Conservation (phyloP, 2,329 filamentous ascomycete species). For the Hypomyces rosellus region DNA sequence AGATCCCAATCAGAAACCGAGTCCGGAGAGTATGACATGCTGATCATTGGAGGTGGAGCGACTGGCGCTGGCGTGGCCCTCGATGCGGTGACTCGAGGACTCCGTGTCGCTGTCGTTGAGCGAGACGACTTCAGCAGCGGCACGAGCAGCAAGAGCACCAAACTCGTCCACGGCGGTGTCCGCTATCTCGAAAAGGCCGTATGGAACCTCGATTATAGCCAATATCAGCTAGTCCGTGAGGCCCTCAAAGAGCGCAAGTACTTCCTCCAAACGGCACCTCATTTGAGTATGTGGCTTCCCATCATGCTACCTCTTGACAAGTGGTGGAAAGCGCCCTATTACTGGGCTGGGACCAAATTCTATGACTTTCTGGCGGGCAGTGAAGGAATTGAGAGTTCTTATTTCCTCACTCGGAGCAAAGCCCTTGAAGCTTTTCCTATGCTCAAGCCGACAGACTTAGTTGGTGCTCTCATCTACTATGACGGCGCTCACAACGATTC, state of each 20-base stretch:
- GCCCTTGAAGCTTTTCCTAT: conserved; percentile 83
- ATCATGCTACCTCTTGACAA: conserved; percentile 71
- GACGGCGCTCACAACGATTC: conserved; percentile 91
- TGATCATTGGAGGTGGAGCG: conserved; percentile 65
- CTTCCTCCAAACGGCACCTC: conserved; percentile 68
- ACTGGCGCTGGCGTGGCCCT: conserved; percentile 66
- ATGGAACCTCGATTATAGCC: conserved; percentile 68
- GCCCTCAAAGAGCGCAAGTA: conserved; percentile 69
- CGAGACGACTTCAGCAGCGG: conserved; percentile 68
- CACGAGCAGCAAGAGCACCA: conserved; percentile 70
- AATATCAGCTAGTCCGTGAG: conserved; percentile 65
- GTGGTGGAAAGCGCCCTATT: conserved; percentile 74
- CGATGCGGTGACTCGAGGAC: conserved; percentile 63
- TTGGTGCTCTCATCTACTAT: conserved; percentile 84
- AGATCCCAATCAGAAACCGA: not conserved
- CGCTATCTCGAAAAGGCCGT: conserved; percentile 70
- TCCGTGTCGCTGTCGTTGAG: conserved; percentile 67
- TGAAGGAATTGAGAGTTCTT: conserved; percentile 83
- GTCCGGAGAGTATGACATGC: conserved; percentile 56
- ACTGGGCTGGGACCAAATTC: conserved; percentile 70
- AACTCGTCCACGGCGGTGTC: conserved; percentile 71
- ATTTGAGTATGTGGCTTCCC: conserved; percentile 66
- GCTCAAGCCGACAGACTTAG: conserved; percentile 71
- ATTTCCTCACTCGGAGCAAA: conserved; percentile 81
- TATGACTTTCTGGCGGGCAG: conserved; percentile 82